Conservation (phyloP, 2,329 filamentous ascomycete genomes). For the Aspergillus brunneoviolaceus region DNA sequence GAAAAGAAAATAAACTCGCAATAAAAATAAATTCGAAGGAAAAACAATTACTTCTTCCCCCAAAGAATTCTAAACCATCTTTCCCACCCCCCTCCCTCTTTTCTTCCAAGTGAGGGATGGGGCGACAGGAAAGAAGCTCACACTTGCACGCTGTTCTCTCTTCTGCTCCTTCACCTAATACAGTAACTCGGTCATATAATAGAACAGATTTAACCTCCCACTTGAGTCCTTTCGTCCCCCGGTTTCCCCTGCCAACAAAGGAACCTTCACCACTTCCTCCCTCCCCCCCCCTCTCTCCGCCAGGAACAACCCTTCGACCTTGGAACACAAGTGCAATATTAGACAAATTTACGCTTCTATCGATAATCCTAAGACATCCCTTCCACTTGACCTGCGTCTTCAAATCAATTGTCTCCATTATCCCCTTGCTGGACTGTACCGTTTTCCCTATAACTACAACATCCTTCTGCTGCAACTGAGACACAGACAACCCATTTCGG, state of each 20-base stretch:
- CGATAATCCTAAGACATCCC: constrained; percentile 23
- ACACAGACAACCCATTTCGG: constrained; percentile 10
- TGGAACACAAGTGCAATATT: constrained; percentile 5
- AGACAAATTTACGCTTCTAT: constrained; percentile 6
- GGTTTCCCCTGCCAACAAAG: constrained; percentile 6
- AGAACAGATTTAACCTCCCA: neutral
- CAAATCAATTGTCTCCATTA: constrained; percentile 13
- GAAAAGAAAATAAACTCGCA: no score
- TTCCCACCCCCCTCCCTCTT: neutral
- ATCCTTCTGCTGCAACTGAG: constrained; percentile 23
- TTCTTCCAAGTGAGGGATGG: constrained; percentile 4
- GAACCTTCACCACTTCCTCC: neutral
- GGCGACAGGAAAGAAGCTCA: constrained; percentile 11
- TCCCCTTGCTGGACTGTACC: constrained; percentile 24
- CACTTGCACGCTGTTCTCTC: constrained; percentile 5
- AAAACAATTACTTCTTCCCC: neutral
- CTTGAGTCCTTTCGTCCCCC: neutral
- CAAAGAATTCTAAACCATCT: neutral
- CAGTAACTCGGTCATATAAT: constrained; percentile 12
- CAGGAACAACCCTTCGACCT: constrained; percentile 6
- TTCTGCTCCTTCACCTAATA: constrained; percentile 14
- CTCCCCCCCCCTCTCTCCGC: neutral
- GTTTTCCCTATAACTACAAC: constrained; percentile 20
- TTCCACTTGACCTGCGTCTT: constrained; percentile 14
- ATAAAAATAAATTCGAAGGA: no score